Evolutionary conservation across 1,284 basidiomycete genomes (phyloP).

Genomic region (Cryptococcus sp.): DNA sequence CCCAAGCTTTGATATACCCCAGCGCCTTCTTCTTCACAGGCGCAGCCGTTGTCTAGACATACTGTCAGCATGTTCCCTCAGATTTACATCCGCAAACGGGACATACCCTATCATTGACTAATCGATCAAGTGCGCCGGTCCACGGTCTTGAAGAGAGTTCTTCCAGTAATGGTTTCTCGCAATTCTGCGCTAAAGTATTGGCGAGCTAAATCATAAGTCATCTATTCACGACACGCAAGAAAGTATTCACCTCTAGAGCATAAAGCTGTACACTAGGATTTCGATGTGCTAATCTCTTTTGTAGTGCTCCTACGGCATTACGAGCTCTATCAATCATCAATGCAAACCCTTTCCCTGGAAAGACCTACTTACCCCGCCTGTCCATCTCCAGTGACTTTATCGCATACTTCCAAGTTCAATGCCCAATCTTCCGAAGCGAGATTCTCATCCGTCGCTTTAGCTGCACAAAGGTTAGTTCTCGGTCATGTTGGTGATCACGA

Average conservation of each 20-base stretch:
- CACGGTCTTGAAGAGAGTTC: slow-evolving; percentile 88
- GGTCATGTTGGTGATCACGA: background rate
- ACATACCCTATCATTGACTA: slow-evolving; percentile 86
- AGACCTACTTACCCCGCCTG: slow-evolving; percentile 61
- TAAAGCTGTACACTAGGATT: slow-evolving; percentile 97
- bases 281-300: slow-evolving; percentile 88
- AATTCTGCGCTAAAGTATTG: slow-evolving; percentile 89
- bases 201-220: slow-evolving; percentile 54
- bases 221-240: background rate
- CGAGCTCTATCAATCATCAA: slow-evolving; percentile 60
- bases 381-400: slow-evolving; percentile 88
- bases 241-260: slow-evolving; percentile 60
- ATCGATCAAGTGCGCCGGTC: slow-evolving; percentile 77
- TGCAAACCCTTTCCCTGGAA: slow-evolving; percentile 1
- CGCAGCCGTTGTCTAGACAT: slow-evolving; percentile 80
- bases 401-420: slow-evolving; percentile 88
- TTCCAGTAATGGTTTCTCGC: slow-evolving; percentile 70
- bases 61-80: no score
- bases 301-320: slow-evolving; percentile 74
- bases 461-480: slow-evolving; percentile 47
- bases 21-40: slow-evolving; percentile 77
- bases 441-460: slow-evolving; percentile 91
- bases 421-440: slow-evolving; percentile 95
- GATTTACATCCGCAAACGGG: no score
- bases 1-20: slow-evolving; percentile 75